A percentile compares a stretch with the other conserved stretches of the same genome.
Evolutionary conservation across 1,284 basidiomycete genomes (phyloP).

Genomic region (Cryptococcus sp.): DNA sequence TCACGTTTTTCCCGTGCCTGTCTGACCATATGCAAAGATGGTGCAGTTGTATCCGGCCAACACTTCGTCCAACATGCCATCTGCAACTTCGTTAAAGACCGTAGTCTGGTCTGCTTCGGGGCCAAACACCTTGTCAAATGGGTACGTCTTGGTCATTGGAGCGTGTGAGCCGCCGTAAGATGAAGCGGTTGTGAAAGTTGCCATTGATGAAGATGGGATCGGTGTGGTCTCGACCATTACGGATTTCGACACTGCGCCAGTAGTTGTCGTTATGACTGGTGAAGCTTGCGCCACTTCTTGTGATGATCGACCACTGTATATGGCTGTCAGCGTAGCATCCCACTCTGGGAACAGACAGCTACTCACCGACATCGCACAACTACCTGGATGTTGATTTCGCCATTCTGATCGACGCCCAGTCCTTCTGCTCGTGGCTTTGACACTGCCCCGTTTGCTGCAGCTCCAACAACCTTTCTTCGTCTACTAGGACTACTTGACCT

Average conservation of each 20-base stretch:
- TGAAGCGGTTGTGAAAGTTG: slow-evolving; percentile 56
- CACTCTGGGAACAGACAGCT: background rate
- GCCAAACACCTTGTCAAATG: slow-evolving; percentile 91
- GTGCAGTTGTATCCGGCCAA: slow-evolving; percentile 97
- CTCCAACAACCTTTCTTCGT: slow-evolving; percentile 10
- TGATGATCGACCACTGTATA: slow-evolving; percentile 62
- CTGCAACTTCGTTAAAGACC: slow-evolving; percentile 91
- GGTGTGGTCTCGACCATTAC: slow-evolving; percentile 72
- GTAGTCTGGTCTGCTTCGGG: slow-evolving; percentile 95
- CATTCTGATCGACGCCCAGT: slow-evolving; percentile 18
- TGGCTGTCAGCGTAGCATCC: background rate
- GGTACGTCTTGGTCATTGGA: slow-evolving; percentile 72
- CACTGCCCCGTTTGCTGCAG: slow-evolving; percentile 4
- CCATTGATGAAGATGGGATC: slow-evolving; percentile 28
- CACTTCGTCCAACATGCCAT: slow-evolving; percentile 90
- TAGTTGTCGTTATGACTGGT: slow-evolving; percentile 75
- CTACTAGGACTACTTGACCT: slow-evolving; percentile 27
- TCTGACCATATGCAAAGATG: slow-evolving; percentile 97
- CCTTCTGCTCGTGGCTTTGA: slow-evolving; percentile 14
- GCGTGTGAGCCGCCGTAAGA: slow-evolving; percentile 54
- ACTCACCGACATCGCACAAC: slow-evolving; percentile 77
- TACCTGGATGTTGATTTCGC: slow-evolving; percentile 76
- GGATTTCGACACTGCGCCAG: slow-evolving; percentile 69
- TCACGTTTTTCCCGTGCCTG: slow-evolving; percentile 97
- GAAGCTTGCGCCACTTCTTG: slow-evolving; percentile 75